A percentile compares a stretch with the other conserved stretches of the same genome.
Evolutionary conservation across 2,329 filamentous ascomycete species (phyloP).

Genomic region (Colletotrichum cuscutae): DNA sequence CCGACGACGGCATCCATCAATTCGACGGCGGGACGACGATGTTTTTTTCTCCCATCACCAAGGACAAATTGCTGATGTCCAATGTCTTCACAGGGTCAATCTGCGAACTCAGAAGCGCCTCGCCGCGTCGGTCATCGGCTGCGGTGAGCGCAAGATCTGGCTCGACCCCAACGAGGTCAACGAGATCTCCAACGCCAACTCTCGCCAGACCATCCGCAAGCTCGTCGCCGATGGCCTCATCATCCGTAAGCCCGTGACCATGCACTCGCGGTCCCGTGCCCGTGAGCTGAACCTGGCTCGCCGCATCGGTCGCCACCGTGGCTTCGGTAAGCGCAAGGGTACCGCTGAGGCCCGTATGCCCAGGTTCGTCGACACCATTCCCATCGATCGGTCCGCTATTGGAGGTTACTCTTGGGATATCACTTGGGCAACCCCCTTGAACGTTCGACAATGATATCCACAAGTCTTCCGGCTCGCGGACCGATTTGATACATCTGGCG

Average conservation of each 20-base stretch:
- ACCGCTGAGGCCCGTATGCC: slow-evolving; percentile 99
- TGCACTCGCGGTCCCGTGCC: slow-evolving; percentile 98
- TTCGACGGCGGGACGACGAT: neutral
- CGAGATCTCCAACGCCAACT: slow-evolving; percentile 99
- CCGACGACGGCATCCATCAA: slow-evolving; percentile 8
- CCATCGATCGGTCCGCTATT: neutral
- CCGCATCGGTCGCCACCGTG: slow-evolving; percentile 96
- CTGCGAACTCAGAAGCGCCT: slow-evolving; percentile 99
- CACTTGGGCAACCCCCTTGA: neutral
- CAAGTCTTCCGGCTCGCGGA: neutral
- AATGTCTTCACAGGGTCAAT: slow-evolving; percentile 81
- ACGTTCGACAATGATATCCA: neutral
- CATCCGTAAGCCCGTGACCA: slow-evolving; percentile 99
- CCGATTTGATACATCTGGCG: neutral
- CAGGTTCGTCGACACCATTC: slow-evolving; percentile 69
- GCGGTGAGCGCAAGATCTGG: slow-evolving; percentile 99
- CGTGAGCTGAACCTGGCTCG: slow-evolving; percentile 94
- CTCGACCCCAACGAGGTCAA: slow-evolving; percentile 99
- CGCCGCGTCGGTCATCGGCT: slow-evolving; percentile 97
- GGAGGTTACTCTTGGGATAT: neutral
- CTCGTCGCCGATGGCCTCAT: slow-evolving; percentile 99
- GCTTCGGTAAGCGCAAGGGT: slow-evolving; percentile 99
- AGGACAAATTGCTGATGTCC: slow-evolving; percentile 32
- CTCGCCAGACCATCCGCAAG: slow-evolving; percentile 99
- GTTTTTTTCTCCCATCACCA: neutral